Evolutionary conservation across 164 flowering plant species (phyloP), one percentile per base, ranked within the genome.

Genomic region (Kalanchoe fedtschenkoi): DNA sequence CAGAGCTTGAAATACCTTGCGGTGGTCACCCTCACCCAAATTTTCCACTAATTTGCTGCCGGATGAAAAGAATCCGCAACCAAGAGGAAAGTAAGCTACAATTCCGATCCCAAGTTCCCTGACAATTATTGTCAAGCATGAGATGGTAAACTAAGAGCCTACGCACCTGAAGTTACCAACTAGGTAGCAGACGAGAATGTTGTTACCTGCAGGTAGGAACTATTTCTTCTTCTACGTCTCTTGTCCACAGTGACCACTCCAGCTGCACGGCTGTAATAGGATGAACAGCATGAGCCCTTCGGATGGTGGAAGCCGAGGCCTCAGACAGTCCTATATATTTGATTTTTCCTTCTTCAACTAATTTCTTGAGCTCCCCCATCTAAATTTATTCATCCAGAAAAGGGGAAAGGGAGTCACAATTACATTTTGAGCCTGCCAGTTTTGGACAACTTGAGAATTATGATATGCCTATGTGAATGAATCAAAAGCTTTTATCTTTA

Each of bases 31-130:
- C 2, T 72, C 46, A 15, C 71, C 3, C 1, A 78, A 28, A 32
- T 35, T 65, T 42, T 79, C 82, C 29, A 76, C 62, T 24, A 80
- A 2, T 64, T 74, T 72, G 8, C 80, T 70, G 15, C 84, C 86
- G 6, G 65, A n/a, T n/a, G n/a, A n/a, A n/a, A n/a, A n/a, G n/a
- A n/a, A n/a, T n/a, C n/a, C n/a, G n/a, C n/a, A n/a, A 67, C 85
- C 87, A 1, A 84, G 63, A 53, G 85, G 89, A 60, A 83, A 74
- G 57, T 78, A 84, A 10, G 86, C 69, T 65, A 84, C 86, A 60
- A 84, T 80, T 1, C 85, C 87, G 34, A 82, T 82, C 14, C 86
- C 89, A 2, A 76, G 74, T 62, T 75, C 76, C 60, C 78, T 75
- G 65, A 58, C 14, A 15, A n/a, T n/a, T n/a, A n/a, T n/a, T n/a